Base-by-base conservation (phyloP, 1,139 yeast species). In the Sugiyamaella sp. region DNA sequence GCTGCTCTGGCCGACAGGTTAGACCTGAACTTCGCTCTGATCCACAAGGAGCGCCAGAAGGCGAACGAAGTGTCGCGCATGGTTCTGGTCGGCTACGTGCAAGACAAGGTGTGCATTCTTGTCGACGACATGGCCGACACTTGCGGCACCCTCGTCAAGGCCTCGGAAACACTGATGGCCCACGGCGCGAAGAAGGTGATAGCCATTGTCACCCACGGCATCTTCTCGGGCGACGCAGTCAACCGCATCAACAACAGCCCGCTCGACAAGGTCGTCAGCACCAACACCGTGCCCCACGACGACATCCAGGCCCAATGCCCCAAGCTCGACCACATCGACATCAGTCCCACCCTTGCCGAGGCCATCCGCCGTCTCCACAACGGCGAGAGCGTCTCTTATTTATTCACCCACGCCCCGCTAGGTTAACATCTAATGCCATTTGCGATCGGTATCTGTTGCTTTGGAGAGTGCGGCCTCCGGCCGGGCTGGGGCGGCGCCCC, bases 81-180 rank as follows among this genome's bases (percentile, higher is more conserved):
- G 98, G 97, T 93, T 42, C 80, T 93, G 52, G 98, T 93, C 49
- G 99, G 99, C 63, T 97, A 91, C 71, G 98, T 93, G 32, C 74
- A 84, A 21, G 85, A 85, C 64, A 89, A 89, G 72, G 80, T 86
- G 44, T 91, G 98, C 73, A 78, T 93, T 54, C 81, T 93, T 63
- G 93, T 93, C 40, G 99, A 93, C 73, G 99, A 93, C 70, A 90
- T 93, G 96, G 98, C 98, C 37, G 99, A 93, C 70, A 93, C 99
- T 17, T 93, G 98, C 74, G 98, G 98, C 56, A 93, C 99, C 3
- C 78, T 93, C 60, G 93, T 89, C 57, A 93, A 91, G 74, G 98
- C 98, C 41, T 96, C 97, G 16, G 97, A 91, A 60, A 85, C 91
- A 6, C 76, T 93, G 57, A 72, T 89, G 57, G 84, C 83, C 46